These are phyloP conservation scores for Microglena sp. DNA, from an alignment of 139 green algal species.

Conservation along the genomic window DNA sequence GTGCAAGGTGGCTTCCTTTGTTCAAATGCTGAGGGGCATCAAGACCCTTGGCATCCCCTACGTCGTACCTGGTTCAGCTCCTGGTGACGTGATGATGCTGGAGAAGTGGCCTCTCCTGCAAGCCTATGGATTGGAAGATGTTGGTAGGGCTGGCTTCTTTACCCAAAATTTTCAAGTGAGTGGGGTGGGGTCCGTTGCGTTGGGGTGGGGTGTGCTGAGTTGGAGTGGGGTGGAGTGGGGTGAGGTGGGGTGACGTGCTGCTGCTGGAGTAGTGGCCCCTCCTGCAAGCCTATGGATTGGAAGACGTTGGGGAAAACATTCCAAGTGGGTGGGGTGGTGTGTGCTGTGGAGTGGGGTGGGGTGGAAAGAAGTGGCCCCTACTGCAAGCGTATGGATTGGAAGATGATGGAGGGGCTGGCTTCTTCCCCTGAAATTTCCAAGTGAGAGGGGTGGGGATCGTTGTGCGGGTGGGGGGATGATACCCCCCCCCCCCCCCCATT, in stretches of 20 bases:
- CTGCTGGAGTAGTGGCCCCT: constrained; percentile 48
- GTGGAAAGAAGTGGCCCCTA: constrained; percentile 51
- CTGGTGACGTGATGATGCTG: constrained; percentile 17
- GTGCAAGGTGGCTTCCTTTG: constrained; percentile 28
- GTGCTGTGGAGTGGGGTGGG: too few species aligned
- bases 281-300: constrained; percentile 47
- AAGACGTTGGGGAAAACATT: constrained; percentile 39
- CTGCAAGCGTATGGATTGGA: constrained; percentile 52
- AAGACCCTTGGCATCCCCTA: constrained; percentile 24
- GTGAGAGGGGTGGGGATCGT: constrained; percentile 13
- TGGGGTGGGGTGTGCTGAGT: too few species aligned
- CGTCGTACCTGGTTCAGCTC: not conserved
- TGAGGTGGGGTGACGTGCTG: too few species aligned
- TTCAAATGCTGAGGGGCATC: constrained; percentile 29
- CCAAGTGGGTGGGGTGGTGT: too few species aligned
- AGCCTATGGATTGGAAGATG: constrained; percentile 47
- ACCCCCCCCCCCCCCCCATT: too few species aligned
- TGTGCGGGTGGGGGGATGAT: too few species aligned
- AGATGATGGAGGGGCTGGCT: constrained; percentile 36
- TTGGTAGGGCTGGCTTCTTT: constrained; percentile 46
- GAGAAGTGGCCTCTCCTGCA: constrained; percentile 52
- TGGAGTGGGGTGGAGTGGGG: too few species aligned
- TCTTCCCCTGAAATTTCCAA: constrained; percentile 50
- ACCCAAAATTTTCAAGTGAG: constrained; percentile 41
- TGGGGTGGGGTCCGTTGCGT: too few species aligned